A percentile compares a stretch with the other conserved stretches of the same genome.
phyloP scores from a whole-genome alignment of 306 rosid genomes.

The Parietaria judaica region DNA sequence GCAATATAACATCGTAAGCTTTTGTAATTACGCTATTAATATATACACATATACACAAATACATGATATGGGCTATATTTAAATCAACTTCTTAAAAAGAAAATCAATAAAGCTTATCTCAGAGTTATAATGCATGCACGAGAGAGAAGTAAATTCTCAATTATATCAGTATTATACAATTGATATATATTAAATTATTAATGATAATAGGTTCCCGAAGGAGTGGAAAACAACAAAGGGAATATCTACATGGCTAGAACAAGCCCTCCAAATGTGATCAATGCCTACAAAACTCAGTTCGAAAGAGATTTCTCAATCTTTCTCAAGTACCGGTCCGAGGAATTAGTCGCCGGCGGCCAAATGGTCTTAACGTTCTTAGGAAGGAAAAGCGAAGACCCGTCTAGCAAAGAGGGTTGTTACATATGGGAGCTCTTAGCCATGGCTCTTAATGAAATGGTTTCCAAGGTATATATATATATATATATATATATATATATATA shows the following conservation, averaged over 20 bases:
- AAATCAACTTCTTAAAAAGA: too few species aligned
- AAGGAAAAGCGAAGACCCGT: conserved; percentile 36
- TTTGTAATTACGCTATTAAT: too few species aligned
- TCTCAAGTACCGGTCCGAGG: conserved; percentile 39
- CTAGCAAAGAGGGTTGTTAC: conserved; percentile 43
- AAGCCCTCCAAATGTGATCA: conserved; percentile 37
- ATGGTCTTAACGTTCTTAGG: conserved; percentile 55
- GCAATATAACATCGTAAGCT: too few species aligned
- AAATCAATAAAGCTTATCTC: too few species aligned
- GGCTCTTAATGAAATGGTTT: conserved; percentile 42
- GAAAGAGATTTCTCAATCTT: conserved; percentile 41
- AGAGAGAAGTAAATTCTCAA: too few species aligned
- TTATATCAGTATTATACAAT: too few species aligned
- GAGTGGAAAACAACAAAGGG: conserved; percentile 41
- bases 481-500: too few species aligned
- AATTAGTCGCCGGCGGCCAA: conserved; percentile 36
- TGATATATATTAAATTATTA: too few species aligned
- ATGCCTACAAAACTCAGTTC: conserved; percentile 43
- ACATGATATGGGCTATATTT: too few species aligned
- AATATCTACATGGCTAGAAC: conserved; percentile 40
- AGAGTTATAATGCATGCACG: too few species aligned
- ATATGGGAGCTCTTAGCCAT: conserved; percentile 51
- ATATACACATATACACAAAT: too few species aligned
- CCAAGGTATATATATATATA: conserved; percentile 18
- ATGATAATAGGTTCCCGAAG: conserved; percentile 41